These are phyloP conservation scores for Blastocystis sp. DNA, from an alignment of 352 stramenopile genomes.

Conservation along the genomic window DNA sequence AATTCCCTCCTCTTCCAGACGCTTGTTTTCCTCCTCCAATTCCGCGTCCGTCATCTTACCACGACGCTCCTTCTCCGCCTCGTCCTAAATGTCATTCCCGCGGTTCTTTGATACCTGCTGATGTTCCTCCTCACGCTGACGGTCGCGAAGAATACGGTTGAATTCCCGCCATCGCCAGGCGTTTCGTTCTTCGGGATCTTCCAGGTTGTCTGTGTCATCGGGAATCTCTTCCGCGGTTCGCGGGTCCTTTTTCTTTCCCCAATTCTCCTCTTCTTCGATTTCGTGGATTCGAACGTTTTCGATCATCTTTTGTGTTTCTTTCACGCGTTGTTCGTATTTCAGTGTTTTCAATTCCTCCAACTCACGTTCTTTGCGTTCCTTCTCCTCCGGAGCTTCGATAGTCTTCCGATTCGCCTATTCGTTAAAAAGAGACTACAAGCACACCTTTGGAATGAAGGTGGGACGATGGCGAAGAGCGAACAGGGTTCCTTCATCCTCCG, in stretches of 20 bases:
- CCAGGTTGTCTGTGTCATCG: constrained; percentile 75
- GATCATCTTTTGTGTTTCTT: constrained; percentile 48
- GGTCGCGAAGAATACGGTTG: constrained; percentile 76
- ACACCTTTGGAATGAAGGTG: constrained; percentile 39
- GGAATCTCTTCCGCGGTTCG: constrained; percentile 70
- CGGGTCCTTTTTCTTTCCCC: constrained; percentile 60
- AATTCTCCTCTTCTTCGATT: constrained; percentile 60
- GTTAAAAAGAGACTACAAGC: background rate
- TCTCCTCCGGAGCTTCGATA: constrained; percentile 46
- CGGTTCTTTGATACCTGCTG: constrained; percentile 59
- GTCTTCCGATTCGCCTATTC: constrained; percentile 31
- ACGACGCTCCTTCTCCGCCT: constrained; percentile 70
- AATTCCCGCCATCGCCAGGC: constrained; percentile 85
- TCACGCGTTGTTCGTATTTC: constrained; percentile 61
- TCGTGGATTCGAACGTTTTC: constrained; percentile 58
- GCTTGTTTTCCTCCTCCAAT: constrained; percentile 73
- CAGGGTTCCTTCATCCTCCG: constrained; percentile 39
- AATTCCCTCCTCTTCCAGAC: constrained; percentile 58
- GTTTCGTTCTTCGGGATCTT: constrained; percentile 77
- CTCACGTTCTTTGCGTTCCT: constrained; percentile 57
- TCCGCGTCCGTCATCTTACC: constrained; percentile 88
- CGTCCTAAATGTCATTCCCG: constrained; percentile 63
- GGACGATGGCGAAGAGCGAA: constrained; percentile 33
- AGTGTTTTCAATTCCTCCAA: constrained; percentile 62
- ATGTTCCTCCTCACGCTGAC: constrained; percentile 69